phyloP scores from a whole-genome alignment of 805 yeast species.

The Suhomyces xylopsoci region DNA sequence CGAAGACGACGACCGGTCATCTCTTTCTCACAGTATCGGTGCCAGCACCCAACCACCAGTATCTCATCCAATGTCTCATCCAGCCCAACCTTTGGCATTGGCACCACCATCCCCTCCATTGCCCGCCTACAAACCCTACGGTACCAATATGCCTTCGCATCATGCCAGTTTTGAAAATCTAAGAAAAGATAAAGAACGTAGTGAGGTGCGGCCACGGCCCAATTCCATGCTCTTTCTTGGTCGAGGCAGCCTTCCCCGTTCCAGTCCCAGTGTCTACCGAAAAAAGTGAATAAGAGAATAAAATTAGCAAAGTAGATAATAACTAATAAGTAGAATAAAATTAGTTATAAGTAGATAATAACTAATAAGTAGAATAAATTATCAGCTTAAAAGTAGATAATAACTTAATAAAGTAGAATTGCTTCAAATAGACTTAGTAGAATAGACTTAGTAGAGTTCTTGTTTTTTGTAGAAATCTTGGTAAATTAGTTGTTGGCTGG shows the following conservation, averaged over 20 bases:
- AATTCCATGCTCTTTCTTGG: slow-evolving; percentile 6
- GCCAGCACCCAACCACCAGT: not conserved
- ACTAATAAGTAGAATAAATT: no score
- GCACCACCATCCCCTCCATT: not conserved
- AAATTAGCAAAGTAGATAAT: no score
- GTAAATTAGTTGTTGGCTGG: no score
- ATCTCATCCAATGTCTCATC: not conserved
- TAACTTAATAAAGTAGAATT: no score
- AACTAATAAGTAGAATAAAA: no score
- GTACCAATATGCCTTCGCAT: not conserved
- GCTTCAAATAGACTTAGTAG: no score
- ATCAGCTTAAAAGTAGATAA: no score
- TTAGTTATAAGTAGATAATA: no score
- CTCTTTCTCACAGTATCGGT: not conserved
- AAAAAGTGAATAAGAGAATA: no score
- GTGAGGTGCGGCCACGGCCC: not conserved
- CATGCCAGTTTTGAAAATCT: not conserved
- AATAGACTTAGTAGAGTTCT: no score
- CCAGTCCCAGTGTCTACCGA: not conserved
- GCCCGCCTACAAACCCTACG: not conserved
- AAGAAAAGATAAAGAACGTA: no score
- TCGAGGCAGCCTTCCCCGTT: not conserved
- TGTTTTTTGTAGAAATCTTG: no score
- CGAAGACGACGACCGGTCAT: slow-evolving; percentile 3
- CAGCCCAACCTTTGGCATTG: not conserved